Conservation (phyloP, 768 basidiomycete species). For the Phaeotremella fagi region DNA sequence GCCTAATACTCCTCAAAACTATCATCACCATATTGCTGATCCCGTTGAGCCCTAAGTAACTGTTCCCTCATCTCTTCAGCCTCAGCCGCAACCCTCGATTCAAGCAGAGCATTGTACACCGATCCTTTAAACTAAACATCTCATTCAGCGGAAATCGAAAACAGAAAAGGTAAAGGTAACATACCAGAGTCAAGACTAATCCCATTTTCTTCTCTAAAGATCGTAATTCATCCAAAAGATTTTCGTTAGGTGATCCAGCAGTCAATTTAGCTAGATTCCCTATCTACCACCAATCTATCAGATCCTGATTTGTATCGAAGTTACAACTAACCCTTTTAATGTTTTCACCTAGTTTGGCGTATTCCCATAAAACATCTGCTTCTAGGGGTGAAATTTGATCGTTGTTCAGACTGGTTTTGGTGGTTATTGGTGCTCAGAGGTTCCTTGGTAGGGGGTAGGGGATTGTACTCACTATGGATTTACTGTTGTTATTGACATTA, state of each 20-base stretch:
- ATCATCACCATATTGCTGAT: neutral
- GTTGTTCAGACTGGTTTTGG: conserved; percentile 55
- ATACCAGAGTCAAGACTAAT: conserved; percentile 82
- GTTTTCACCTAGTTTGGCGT: conserved; percentile 77
- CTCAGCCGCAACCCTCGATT: conserved; percentile 46
- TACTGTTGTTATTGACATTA: conserved; percentile 16
- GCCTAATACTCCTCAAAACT: neutral
- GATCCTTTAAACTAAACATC: conserved; percentile 98
- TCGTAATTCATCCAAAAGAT: conserved; percentile 68
- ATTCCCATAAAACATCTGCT: conserved; percentile 84
- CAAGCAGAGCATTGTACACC: conserved; percentile 79
- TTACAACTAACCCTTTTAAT: conserved; percentile 62
- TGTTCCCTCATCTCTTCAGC: conserved; percentile 1
- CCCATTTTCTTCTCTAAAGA: conserved; percentile 91
- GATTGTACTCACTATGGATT: conserved; percentile 26
- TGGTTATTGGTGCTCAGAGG: neutral
- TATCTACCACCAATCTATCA: conserved; percentile 48
- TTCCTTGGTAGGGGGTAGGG: neutral
- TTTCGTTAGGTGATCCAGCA: conserved; percentile 70
- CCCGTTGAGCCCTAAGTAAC: neutral
- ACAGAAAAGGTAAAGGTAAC: conserved; percentile 20
- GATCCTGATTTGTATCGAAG: conserved; percentile 51
- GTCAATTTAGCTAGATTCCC: conserved; percentile 58
- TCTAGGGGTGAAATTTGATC: conserved; percentile 64
- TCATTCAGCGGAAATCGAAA: neutral